Evolutionary conservation across 768 basidiomycete genomes (phyloP).

Genomic region (Phaeotremella fagi): DNA sequence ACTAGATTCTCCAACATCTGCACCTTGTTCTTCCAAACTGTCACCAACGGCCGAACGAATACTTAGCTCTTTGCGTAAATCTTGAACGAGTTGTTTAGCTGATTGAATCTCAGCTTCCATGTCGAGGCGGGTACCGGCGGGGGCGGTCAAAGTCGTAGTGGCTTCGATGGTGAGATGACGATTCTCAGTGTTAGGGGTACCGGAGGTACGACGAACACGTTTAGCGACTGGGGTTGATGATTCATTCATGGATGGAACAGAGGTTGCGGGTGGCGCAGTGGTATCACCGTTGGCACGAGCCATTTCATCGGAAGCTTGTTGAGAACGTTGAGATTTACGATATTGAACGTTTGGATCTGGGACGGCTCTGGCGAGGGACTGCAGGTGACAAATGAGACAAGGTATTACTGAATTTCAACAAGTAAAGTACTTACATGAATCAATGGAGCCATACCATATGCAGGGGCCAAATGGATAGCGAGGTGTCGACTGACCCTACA

Average conservation of each 20-base stretch:
- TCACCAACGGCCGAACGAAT: conserved; percentile 34
- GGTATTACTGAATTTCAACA: background rate
- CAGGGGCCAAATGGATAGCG: conserved; percentile 64
- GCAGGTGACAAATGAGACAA: conserved; percentile 2
- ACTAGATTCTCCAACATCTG: conserved; percentile 18
- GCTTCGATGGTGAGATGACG: conserved; percentile 41
- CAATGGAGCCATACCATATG: conserved; percentile 59
- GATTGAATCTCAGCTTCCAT: conserved; percentile 66
- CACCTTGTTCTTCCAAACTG: conserved; percentile 28
- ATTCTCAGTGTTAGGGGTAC: conserved; percentile 32
- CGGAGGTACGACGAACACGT: conserved; percentile 58
- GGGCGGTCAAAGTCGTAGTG: conserved; percentile 46
- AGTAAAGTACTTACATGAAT: conserved; percentile 37
- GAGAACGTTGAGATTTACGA: conserved; percentile 59
- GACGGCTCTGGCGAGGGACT: conserved; percentile 62
- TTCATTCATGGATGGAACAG: conserved; percentile 40
- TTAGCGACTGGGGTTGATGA: conserved; percentile 45
- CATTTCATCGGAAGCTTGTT: conserved; percentile 41
- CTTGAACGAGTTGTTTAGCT: conserved; percentile 69
- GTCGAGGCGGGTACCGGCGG: conserved; percentile 55
- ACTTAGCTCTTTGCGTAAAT: conserved; percentile 62
- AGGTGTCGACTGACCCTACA: conserved; percentile 49
- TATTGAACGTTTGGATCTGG: conserved; percentile 77
- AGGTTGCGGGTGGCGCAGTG: conserved; percentile 45
- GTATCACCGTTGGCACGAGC: conserved; percentile 22